Base-by-base conservation (phyloP, 1,139 yeast genomes). In the Debaryomyces sp. region DNA sequence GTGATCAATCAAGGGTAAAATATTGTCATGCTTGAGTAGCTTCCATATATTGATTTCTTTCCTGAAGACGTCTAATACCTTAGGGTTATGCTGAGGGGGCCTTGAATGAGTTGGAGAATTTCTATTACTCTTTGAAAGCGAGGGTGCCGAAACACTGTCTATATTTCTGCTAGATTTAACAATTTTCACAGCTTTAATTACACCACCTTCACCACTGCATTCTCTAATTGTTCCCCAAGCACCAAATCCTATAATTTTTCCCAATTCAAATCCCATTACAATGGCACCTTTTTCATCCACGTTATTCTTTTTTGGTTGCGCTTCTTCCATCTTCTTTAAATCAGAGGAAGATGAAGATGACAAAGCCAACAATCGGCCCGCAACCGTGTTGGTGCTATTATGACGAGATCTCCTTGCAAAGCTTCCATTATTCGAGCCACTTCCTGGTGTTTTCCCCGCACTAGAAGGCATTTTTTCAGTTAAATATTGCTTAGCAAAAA, bases 161-260 rank as follows among this genome's bases (percentile, higher is more conserved):
- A 46, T 70, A 27, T 77, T 77, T 43, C 76, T 73, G 18, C 79
- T 71, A 26, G 76, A 72, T 51, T 81, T 79, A 29, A 91, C 91
- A 41, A 91, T 84, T 63, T 91, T 91, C 59, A 90, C 84, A 0
- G 97, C 97, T 54, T 80, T 77, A 0, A 77, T 67, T 6, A 70
- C 68, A 1, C 84, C 84, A 43, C 69, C 67, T 18, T 55, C 46
- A 29, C 64, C 70, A 41, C 59, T 61, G 53, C 95, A 89, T 63
- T 88, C 95, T 51, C 96, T 73, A n/a, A 92, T 87, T 30, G 87
- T 81, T 3, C 96, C 96, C 87, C 95, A 91, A 0, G 97, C 96
- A 8, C 98, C 98, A 61, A 81, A 82, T 0, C 97, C 97, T 54
- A 91, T 85, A n/a, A 87, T 80, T 55, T 82, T 84, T 0, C 96